Conservation (phyloP, 164 flowering plant species). For the Stephania cephalantha region DNA sequence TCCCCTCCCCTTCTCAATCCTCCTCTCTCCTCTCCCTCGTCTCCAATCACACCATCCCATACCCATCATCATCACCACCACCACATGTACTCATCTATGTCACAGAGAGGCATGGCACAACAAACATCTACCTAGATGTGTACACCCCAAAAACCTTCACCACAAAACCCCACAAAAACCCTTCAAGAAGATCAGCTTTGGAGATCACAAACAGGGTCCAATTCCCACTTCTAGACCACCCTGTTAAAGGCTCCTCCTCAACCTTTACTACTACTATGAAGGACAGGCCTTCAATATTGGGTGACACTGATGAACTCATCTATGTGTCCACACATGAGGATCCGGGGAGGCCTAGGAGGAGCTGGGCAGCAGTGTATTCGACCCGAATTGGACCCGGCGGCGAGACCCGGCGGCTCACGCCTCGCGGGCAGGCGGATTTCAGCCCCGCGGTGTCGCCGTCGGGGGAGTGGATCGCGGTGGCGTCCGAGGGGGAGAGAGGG, state of each 20-base stretch:
- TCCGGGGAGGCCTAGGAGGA: slow-evolving; percentile 45
- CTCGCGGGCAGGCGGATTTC: slow-evolving; percentile 59
- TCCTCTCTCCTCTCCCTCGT: slow-evolving; percentile 25
- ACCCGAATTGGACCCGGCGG: slow-evolving; percentile 53
- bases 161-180: neutral
- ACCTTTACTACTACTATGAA: slow-evolving; percentile 40
- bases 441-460: slow-evolving; percentile 89
- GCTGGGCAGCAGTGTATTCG: slow-evolving; percentile 89
- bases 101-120: slow-evolving; percentile 61
- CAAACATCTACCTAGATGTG: slow-evolving; percentile 41
- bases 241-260: no score
- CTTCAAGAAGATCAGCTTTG: slow-evolving; percentile 30
- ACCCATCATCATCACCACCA: slow-evolving; percentile 7
- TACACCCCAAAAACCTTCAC: slow-evolving; percentile 5
- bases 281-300: slow-evolving; percentile 59
- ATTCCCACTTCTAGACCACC: slow-evolving; percentile 27
- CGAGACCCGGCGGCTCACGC: slow-evolving; percentile 61
- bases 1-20: slow-evolving; percentile 33
- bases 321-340: slow-evolving; percentile 83
- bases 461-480: slow-evolving; percentile 76
- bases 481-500: slow-evolving; percentile 61
- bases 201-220: slow-evolving; percentile 26
- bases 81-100: slow-evolving; percentile 36
- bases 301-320: slow-evolving; percentile 32
- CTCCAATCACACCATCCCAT: slow-evolving; percentile 14